These are phyloP conservation scores for Wallacemonas rigidus DNA, from an alignment of 208 protist genomes.

Conservation along the genomic window DNA sequence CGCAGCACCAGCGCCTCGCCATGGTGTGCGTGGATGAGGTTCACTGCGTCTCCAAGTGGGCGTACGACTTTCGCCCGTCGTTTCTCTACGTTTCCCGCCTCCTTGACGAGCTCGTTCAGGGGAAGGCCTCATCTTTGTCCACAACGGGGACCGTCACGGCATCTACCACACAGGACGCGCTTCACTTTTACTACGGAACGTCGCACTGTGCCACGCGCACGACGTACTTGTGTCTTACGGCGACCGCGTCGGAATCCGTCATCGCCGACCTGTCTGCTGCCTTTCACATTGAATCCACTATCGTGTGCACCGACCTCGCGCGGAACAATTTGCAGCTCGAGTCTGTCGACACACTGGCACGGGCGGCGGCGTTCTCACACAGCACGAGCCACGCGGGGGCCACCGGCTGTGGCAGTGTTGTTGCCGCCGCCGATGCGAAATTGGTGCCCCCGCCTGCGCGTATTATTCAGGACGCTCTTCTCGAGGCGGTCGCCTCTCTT, in stretches of 20 bases:
- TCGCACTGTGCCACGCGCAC: background rate
- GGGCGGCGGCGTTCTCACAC: slow-evolving; percentile 20
- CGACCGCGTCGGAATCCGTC: slow-evolving; percentile 80
- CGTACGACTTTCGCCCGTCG: slow-evolving; percentile 93
- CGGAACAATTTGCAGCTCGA: slow-evolving; percentile 71
- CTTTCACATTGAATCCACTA: slow-evolving; percentile 68
- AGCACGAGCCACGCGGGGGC: background rate
- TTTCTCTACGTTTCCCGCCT: slow-evolving; percentile 83
- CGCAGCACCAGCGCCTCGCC: slow-evolving; percentile 60
- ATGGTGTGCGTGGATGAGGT: slow-evolving; percentile 95
- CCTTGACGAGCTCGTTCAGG: slow-evolving; percentile 29
- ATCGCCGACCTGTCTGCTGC: slow-evolving; percentile 66
- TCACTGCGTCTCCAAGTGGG: slow-evolving; percentile 97
- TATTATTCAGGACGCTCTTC: slow-evolving; percentile 55
- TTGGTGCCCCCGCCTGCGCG: slow-evolving; percentile 30
- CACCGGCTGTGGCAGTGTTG: no score
- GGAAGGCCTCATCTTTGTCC: background rate
- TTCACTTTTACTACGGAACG: background rate
- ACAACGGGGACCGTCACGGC: background rate
- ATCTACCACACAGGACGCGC: background rate
- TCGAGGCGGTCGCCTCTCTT: slow-evolving; percentile 61
- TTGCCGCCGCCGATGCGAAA: background rate
- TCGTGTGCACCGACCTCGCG: slow-evolving; percentile 40
- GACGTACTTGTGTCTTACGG: slow-evolving; percentile 84
- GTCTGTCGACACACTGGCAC: slow-evolving; percentile 39